phyloP scores from a whole-genome alignment of 257 asterid species.

The Cinchona pubescens region DNA sequence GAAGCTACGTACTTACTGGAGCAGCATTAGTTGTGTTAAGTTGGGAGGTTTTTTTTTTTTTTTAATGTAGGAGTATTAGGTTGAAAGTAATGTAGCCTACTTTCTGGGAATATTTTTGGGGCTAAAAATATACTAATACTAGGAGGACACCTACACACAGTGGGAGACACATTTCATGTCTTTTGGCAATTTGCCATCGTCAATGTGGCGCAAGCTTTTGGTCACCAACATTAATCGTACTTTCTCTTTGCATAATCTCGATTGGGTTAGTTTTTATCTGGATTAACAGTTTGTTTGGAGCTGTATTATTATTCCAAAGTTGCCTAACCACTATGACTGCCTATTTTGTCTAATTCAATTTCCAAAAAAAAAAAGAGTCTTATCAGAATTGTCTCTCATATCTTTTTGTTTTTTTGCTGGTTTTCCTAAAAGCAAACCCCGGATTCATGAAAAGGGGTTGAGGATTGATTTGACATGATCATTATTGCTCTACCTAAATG shows the following conservation, averaged over 20 bases:
- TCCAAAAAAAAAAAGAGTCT: no score
- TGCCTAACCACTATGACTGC: neutral
- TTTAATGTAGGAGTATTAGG: neutral
- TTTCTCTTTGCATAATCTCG: neutral
- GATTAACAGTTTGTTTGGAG: neutral
- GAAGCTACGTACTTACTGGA: no score
- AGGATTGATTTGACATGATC: neutral
- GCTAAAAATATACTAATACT: neutral
- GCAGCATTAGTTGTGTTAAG: no score
- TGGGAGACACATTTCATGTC: slow-evolving; percentile 17
- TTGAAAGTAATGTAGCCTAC: neutral
- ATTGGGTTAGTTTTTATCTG: neutral
- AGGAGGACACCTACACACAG: neutral
- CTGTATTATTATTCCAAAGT: neutral
- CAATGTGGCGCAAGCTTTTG: slow-evolving; percentile 9
- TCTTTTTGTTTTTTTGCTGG: neutral
- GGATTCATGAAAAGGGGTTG: neutral
- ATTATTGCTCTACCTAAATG: no score
- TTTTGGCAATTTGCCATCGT: slow-evolving; percentile 6
- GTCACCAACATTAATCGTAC: neutral
- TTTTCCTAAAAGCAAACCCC: neutral
- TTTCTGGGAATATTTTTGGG: neutral
- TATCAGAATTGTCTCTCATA: neutral
- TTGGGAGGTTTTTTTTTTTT: neutral
- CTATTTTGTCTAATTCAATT: slow-evolving; percentile 8